Evolutionary conservation across 2,329 filamentous ascomycete genomes (phyloP).

Genomic region (Aspergillus fructus): DNA sequence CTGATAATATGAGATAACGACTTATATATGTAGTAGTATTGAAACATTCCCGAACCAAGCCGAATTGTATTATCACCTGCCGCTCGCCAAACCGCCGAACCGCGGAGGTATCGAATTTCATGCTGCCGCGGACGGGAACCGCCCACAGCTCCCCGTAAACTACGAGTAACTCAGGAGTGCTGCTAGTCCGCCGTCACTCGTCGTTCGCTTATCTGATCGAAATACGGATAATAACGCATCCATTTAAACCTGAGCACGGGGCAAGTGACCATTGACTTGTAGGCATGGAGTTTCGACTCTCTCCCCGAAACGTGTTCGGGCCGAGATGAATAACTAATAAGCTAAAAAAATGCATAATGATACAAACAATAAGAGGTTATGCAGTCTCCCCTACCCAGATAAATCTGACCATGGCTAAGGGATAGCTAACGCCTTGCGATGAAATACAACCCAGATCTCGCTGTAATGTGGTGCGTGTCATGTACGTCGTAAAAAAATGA

Average conservation of each 20-base stretch:
- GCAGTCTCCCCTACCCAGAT: background rate
- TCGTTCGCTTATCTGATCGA: background rate
- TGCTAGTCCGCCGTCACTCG: background rate
- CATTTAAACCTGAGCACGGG: background rate
- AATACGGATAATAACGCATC: background rate
- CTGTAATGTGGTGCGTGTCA: conserved; percentile 16
- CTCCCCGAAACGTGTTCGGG: background rate
- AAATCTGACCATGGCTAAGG: background rate
- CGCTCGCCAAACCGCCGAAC: conserved; percentile 20
- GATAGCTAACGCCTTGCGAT: conserved; percentile 9
- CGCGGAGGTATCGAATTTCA: conserved; percentile 18
- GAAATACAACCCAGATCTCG: conserved; percentile 20
- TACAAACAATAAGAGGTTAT: conserved; percentile 9
- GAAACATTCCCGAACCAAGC: background rate
- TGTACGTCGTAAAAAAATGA: conserved; percentile 25
- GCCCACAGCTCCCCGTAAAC: background rate
- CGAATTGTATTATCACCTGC: background rate
- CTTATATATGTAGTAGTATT: too few species aligned
- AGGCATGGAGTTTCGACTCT: background rate
- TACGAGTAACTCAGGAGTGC: background rate
- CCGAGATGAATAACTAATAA: background rate
- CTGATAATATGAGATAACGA: background rate
- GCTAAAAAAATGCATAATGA: conserved; percentile 7
- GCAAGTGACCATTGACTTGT: background rate
- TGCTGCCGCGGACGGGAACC: conserved; percentile 4